These are phyloP conservation scores for Metschnikowia koreensis DNA, from an alignment of 805 yeast species.

Conservation along the genomic window DNA sequence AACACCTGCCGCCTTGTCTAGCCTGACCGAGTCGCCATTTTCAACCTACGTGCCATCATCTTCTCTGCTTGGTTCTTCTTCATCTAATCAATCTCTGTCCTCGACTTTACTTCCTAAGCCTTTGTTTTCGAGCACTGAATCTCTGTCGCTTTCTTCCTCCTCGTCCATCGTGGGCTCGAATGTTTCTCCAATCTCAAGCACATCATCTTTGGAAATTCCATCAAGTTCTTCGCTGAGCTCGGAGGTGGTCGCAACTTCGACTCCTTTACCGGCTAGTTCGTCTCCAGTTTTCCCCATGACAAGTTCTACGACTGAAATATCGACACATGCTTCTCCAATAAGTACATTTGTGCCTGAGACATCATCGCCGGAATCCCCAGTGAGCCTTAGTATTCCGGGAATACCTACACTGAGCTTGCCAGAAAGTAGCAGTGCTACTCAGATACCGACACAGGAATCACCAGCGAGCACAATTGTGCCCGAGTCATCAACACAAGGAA, in stretches of 20 bases:
- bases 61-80: neutral
- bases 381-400: neutral
- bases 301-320: neutral
- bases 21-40: neutral
- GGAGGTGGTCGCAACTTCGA: neutral
- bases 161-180: too few species aligned
- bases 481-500: neutral
- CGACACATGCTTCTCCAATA: neutral
- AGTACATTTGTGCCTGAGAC: neutral
- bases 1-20: neutral
- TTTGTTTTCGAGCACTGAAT: neutral
- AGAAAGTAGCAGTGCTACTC: too few species aligned
- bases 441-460: neutral
- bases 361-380: neutral
- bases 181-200: neutral
- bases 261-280: neutral
- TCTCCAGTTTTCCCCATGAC: neutral
- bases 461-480: neutral
- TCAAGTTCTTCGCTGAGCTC: neutral
- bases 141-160: neutral
- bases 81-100: neutral
- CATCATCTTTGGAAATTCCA: neutral
- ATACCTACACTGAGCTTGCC: too few species aligned
- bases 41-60: neutral
- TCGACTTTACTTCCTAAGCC: neutral